Percentiles rank a stretch among this genome's conserved stretches.
These are phyloP conservation scores for Colletotrichum camelliae DNA, from an alignment of 2,329 filamentous ascomycete genomes.

Conservation along the genomic window DNA sequence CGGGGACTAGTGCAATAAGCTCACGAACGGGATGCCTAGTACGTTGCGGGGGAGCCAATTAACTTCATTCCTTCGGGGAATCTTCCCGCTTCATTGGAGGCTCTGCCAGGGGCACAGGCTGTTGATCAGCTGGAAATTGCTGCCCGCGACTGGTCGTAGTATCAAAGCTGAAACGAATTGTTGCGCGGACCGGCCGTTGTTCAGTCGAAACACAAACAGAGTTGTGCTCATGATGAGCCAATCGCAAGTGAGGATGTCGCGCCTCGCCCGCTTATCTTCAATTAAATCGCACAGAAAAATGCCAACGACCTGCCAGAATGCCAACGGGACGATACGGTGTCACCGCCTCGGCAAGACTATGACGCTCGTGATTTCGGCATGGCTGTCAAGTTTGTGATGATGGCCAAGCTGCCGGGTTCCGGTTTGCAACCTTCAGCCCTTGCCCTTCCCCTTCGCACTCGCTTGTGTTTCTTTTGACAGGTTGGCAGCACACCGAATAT, in stretches of 20 bases:
- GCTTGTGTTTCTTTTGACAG: not conserved
- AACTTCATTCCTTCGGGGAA: not conserved
- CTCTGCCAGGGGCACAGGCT: not conserved
- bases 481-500: not conserved
- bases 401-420: not conserved
- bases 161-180: constrained; percentile 17
- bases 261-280: not conserved
- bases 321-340: not conserved
- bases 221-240: not conserved
- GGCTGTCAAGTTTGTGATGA: not conserved
- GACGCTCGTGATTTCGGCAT: not conserved
- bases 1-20: not conserved
- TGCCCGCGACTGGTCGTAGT: not conserved
- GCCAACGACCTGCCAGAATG: not conserved
- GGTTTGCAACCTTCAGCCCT: not conserved
- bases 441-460: not conserved
- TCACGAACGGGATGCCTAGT: not conserved
- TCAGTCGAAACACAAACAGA: constrained; percentile 15
- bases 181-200: not conserved
- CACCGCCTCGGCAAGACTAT: not conserved
- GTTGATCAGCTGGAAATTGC: not conserved
- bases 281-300: not conserved
- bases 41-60: not conserved
- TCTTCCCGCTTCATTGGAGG: not conserved
- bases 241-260: not conserved